phyloP scores from a whole-genome alignment of 345 rosid genomes.

The Physaria fendleri region DNA sequence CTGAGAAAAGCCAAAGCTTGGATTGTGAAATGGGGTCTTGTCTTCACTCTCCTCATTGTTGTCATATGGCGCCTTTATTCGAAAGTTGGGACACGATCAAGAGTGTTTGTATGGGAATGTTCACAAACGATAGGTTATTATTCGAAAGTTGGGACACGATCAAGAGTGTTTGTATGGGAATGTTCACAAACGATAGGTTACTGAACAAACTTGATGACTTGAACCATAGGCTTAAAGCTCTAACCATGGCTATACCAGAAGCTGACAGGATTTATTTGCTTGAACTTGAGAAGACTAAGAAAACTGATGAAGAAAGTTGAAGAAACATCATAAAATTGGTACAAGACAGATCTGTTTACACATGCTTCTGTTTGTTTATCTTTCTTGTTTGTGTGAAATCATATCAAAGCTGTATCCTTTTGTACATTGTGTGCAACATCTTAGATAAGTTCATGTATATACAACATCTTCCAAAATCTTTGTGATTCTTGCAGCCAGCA shows the following conservation, averaged over 20 bases:
- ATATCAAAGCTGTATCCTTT: too few relatives aligned
- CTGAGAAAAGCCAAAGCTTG: conserved; percentile 62
- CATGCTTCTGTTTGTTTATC: background rate
- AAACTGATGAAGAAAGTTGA: conserved; percentile 22
- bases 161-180: conserved; percentile 46
- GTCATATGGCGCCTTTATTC: conserved; percentile 66
- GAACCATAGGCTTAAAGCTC: conserved; percentile 42
- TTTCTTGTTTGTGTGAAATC: conserved; percentile 11
- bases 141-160: conserved; percentile 84
- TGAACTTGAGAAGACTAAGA: conserved; percentile 45
- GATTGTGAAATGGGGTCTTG: conserved; percentile 83
- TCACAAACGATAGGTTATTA: conserved; percentile 66
- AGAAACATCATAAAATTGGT: background rate
- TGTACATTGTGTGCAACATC: background rate
- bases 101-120: conserved; percentile 58
- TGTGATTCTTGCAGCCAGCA: too few relatives aligned
- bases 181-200: conserved; percentile 72
- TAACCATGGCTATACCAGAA: conserved; percentile 60
- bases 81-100: conserved; percentile 80
- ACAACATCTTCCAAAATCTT: too few relatives aligned
- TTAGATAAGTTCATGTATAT: background rate
- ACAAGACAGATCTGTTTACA: too few relatives aligned
- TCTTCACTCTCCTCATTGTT: conserved; percentile 62
- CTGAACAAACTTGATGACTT: conserved; percentile 60
- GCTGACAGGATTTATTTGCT: conserved; percentile 54